Base-by-base conservation (phyloP, 1,139 yeast genomes). In the Geotrichum reessii region DNA sequence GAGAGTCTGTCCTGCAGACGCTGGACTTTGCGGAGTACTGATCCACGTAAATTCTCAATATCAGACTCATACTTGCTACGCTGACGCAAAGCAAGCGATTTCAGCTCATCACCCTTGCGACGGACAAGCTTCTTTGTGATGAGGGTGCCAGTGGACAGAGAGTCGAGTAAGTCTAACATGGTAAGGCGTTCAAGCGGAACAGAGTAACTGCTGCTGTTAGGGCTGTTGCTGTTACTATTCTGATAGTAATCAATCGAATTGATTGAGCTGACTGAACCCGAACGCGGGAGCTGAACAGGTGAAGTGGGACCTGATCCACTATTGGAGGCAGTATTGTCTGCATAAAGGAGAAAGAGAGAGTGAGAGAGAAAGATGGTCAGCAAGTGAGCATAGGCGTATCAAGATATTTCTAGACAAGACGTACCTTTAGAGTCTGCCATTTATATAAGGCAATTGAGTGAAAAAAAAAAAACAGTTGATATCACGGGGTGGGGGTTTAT, bases 1-100 rank as follows among this genome's bases (percentile, higher is more conserved):
- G 69, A 82, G 58, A 89, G 75, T 56, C 84, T 77, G 22, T 74
- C 68, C 66, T 89, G 95, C 50, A 88, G 78, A 58, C 77, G 76
- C 60, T 78, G 81, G 58, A 90, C 76, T 59, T 76, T 76, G 24
- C 61, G 58, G 22, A 69, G 60, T 28, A 75, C 62, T 27, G 63
- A 63, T 17, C 56, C 62, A 51, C 69, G 68, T 57, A 73, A 60
- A 50, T 66, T 61, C 42, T 73, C 76, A 17, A 73, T 61, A 44
- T 73, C 77, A 44, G 70, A 70, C 25, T 68, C 48, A 67, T 67
- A 42, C 19, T 58, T 56, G 51, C 65, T 69, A 25, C 61, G 58
- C 54, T 69, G 68, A 11, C 71, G 63, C 37, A 63, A 53, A 8
- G 73, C 74, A 59, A 67, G 55, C 44, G 64, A 66, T 57, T 66